phyloP scores from a whole-genome alignment of 208 protist genomes.

The Trypanosoma congolense region DNA sequence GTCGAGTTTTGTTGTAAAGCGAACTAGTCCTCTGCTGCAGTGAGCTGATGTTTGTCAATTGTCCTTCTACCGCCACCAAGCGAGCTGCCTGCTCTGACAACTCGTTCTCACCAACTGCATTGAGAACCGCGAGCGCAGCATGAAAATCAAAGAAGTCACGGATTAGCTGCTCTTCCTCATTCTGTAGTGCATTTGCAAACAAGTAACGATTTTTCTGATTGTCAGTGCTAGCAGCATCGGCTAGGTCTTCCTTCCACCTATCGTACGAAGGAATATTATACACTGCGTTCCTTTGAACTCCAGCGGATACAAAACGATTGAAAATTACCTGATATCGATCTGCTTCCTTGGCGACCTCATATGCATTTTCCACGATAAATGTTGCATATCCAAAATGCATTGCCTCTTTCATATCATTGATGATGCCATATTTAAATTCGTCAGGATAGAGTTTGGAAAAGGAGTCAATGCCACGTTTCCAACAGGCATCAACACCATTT shows the following conservation, averaged over 20 bases:
- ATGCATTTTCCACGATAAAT: slow-evolving; percentile 77
- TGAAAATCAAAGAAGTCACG: slow-evolving; percentile 91
- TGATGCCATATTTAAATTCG: slow-evolving; percentile 70
- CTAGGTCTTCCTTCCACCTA: slow-evolving; percentile 73
- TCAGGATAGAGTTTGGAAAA: slow-evolving; percentile 78
- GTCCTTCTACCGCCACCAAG: slow-evolving; percentile 83
- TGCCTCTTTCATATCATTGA: slow-evolving; percentile 87
- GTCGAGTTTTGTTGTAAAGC: slow-evolving; percentile 89
- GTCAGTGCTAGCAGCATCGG: slow-evolving; percentile 69
- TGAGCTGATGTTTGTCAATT: slow-evolving; percentile 84
- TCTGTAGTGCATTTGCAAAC: slow-evolving; percentile 79
- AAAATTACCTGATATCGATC: slow-evolving; percentile 79
- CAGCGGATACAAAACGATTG: slow-evolving; percentile 81
- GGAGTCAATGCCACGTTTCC: slow-evolving; percentile 85
- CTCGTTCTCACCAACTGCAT: slow-evolving; percentile 87
- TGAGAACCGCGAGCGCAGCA: slow-evolving; percentile 72
- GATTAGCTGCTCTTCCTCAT: slow-evolving; percentile 82
- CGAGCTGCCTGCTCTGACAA: slow-evolving; percentile 88
- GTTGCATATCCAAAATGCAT: slow-evolving; percentile 87
- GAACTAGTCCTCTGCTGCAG: slow-evolving; percentile 84
- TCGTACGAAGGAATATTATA: slow-evolving; percentile 85
- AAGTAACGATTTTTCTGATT: slow-evolving; percentile 85
- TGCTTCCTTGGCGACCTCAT: slow-evolving; percentile 40
- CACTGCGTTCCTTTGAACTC: slow-evolving; percentile 67
- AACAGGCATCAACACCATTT: slow-evolving; percentile 67